Percentiles rank a stretch among this genome's conserved stretches.
Conservation (phyloP, 73 alveolate genomes). For the Chromera velia region DNA sequence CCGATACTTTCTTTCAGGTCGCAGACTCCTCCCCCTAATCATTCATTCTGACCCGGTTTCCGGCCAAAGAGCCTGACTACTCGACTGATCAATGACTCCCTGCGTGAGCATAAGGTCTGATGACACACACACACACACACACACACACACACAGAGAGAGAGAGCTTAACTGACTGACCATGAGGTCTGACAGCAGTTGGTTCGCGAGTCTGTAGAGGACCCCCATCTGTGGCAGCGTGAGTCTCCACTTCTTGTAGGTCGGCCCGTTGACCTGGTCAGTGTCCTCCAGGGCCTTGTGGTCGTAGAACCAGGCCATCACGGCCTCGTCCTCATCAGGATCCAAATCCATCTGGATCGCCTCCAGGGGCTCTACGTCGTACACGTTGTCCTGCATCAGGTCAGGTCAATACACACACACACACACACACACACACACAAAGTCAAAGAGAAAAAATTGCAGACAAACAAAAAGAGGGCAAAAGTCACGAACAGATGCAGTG, state of each 20-base stretch:
- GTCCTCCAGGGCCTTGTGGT: slow-evolving; percentile 76
- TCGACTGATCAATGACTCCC: neutral
- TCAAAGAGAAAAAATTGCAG: neutral
- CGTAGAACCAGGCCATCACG: slow-evolving; percentile 97
- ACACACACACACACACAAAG: neutral
- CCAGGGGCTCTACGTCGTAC: slow-evolving; percentile 91
- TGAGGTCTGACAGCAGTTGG: slow-evolving; percentile 89
- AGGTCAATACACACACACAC: no score
- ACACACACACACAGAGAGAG: neutral
- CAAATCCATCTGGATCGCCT: slow-evolving; percentile 96
- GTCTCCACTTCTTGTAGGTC: slow-evolving; percentile 86
- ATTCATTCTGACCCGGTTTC: neutral
- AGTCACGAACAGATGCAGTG: neutral
- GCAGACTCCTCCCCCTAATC: no score
- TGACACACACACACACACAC: neutral
- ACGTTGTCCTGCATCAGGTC: slow-evolving; percentile 91
- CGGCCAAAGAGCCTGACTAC: neutral
- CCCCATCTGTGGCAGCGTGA: slow-evolving; percentile 76
- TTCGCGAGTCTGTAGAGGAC: slow-evolving; percentile 87
- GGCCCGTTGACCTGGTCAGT: slow-evolving; percentile 86
- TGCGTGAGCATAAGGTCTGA: neutral
- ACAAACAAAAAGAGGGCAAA: neutral
- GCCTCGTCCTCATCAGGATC: slow-evolving; percentile 98
- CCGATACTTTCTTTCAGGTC: neutral
- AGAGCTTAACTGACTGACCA: slow-evolving; percentile 52